Evolutionary conservation across 352 stramenopile genomes (phyloP).

Genomic region (Globisporangium heterothallicum): DNA sequence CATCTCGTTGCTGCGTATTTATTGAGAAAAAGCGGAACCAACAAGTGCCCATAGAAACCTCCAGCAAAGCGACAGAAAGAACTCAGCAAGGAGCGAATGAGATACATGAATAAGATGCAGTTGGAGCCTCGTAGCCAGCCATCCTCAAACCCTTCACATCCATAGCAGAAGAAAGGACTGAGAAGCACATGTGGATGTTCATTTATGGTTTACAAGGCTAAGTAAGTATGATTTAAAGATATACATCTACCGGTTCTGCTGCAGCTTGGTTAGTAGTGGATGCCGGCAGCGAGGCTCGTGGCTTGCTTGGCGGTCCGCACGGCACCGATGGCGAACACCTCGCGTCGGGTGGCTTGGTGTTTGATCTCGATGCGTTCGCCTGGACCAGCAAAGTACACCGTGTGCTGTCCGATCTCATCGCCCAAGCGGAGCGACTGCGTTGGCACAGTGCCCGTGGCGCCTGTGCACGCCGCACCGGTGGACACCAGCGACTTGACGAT

Average conservation of each 20-base stretch:
- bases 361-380: conserved; percentile 82
- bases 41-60: conserved; percentile 3
- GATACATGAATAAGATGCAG: not conserved
- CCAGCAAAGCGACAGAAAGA: too few species aligned
- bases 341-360: conserved; percentile 69
- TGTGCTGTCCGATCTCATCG: conserved; percentile 81
- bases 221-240: too few species aligned
- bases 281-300: conserved; percentile 32
- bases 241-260: not conserved
- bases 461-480: conserved; percentile 53
- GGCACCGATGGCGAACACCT: conserved; percentile 80
- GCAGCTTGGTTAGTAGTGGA: conserved; percentile 53
- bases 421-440: conserved; percentile 72
- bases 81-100: too few species aligned
- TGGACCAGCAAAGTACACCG: conserved; percentile 68
- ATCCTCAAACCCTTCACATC: too few species aligned
- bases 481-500: conserved; percentile 58
- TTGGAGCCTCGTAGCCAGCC: too few species aligned
- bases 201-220: not conserved
- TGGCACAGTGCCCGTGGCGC: conserved; percentile 33
- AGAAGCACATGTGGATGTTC: not conserved
- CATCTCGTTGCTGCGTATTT: conserved; percentile 77
- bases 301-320: conserved; percentile 61
- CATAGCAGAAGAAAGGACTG: too few species aligned
- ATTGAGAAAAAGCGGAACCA: conserved; percentile 23